Conservation (phyloP, 2,329 filamentous ascomycete genomes). For the Diaporthe eres region DNA sequence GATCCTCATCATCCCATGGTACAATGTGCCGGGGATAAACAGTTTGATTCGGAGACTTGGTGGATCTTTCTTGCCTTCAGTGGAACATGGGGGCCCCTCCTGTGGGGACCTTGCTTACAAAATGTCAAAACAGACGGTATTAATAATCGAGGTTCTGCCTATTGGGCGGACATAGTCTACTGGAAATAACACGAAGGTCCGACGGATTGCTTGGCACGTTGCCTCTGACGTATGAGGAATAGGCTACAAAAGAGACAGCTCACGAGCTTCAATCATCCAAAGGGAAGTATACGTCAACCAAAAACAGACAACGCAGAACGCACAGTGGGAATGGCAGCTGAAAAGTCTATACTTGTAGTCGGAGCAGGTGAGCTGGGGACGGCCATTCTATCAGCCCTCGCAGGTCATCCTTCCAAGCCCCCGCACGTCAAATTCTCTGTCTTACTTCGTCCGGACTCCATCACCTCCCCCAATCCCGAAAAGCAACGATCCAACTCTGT, state of each 20-base stretch:
- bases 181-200: conserved; percentile 11
- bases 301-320: neutral
- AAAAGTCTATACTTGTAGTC: conserved; percentile 67
- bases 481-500: conserved; percentile 53
- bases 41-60: neutral
- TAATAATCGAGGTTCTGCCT: neutral
- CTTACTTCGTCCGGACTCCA: conserved; percentile 65
- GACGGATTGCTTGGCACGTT: conserved; percentile 9
- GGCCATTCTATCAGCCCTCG: conserved; percentile 66
- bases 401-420: conserved; percentile 57
- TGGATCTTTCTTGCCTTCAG: neutral
- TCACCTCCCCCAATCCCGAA: conserved; percentile 54
- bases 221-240: neutral
- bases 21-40: too few relatives aligned
- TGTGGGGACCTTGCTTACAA: conserved; percentile 3
- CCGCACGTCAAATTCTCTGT: conserved; percentile 61
- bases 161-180: neutral
- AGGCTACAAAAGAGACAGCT: neutral
- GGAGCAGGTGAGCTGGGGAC: conserved; percentile 77
- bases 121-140: neutral
- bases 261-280: too few relatives aligned
- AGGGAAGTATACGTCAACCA: too few relatives aligned
- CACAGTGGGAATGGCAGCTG: neutral
- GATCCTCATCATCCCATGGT: neutral
- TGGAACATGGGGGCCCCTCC: neutral